Evolutionary conservation across 1,284 basidiomycete genomes (phyloP).

Genomic region (Cystobasidium pallidum): DNA sequence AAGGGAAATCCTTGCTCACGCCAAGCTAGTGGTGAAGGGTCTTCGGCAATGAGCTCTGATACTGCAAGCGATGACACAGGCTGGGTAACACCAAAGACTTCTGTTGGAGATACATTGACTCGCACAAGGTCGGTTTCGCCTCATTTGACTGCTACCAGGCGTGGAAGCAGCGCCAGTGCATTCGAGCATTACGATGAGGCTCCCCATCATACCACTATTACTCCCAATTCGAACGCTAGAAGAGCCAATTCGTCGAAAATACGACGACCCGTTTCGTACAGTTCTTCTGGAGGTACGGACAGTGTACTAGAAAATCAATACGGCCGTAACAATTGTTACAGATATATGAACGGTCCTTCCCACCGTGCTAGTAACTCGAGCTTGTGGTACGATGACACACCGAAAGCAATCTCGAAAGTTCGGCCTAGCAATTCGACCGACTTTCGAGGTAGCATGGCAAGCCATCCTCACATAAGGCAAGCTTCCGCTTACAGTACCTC

Average conservation of each 20-base stretch:
- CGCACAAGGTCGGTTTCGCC: constrained; percentile 22
- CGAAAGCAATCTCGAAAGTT: constrained; percentile 6
- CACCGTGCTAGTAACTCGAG: constrained; percentile 16
- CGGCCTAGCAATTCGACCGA: constrained; percentile 21
- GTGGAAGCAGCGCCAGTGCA: not conserved
- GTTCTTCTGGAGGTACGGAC: constrained; percentile 3
- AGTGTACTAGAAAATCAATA: not conserved
- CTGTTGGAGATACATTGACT: constrained; percentile 1
- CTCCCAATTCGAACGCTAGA: not conserved
- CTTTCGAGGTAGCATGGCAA: constrained; percentile 20
- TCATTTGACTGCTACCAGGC: constrained; percentile 1
- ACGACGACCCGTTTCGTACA: constrained; percentile 8
- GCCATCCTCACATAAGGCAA: constrained; percentile 6
- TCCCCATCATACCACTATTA: not conserved
- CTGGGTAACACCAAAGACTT: constrained; percentile 39
- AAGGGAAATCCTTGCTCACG: not conserved
- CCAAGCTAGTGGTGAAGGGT: constrained; percentile 12
- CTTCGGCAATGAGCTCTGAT: constrained; percentile 29
- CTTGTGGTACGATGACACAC: constrained; percentile 36
- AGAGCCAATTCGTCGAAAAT: constrained; percentile 1
- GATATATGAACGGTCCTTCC: constrained; percentile 2
- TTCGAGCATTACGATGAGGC: constrained; percentile 19
- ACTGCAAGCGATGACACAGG: constrained; percentile 37
- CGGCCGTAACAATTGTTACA: not conserved
- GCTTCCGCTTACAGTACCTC: constrained; percentile 5